Percentiles rank a stretch among this genome's conserved stretches.
phyloP scores from a whole-genome alignment of 495 filamentous ascomycete species.

The Podospora pseudoanserina region DNA sequence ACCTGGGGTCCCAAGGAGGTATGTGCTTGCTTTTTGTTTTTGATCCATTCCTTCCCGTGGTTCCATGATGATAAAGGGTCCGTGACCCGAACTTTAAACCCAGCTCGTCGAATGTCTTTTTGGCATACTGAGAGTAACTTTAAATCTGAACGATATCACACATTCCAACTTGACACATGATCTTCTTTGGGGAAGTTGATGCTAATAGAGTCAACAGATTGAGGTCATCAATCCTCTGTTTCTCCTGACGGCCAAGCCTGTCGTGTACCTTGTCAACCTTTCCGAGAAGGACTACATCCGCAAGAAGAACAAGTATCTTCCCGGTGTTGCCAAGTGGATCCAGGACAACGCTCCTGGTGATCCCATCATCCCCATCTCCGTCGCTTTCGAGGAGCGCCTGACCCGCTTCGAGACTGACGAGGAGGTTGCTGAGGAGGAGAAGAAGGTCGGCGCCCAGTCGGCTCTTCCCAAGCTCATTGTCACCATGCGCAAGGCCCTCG shows the following conservation, averaged over 20 bases:
- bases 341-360: slow-evolving; percentile 84
- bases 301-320: slow-evolving; percentile 98
- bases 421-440: slow-evolving; percentile 84
- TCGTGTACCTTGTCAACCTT: slow-evolving; percentile 95
- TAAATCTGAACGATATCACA: slow-evolving; percentile 50
- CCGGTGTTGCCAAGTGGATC: slow-evolving; percentile 90
- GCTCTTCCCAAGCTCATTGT: slow-evolving; percentile 88
- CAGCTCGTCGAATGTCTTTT: slow-evolving; percentile 96
- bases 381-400: slow-evolving; percentile 88
- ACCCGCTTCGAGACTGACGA: slow-evolving; percentile 70
- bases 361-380: slow-evolving; percentile 87
- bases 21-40: slow-evolving; percentile 40
- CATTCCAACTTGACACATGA: slow-evolving; percentile 43
- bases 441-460: slow-evolving; percentile 80
- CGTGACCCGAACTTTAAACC: slow-evolving; percentile 91
- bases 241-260: slow-evolving; percentile 93
- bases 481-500: slow-evolving; percentile 90
- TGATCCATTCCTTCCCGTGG: slow-evolving; percentile 11
- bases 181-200: slow-evolving; percentile 27
- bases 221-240: slow-evolving; percentile 96
- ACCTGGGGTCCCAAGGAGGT: slow-evolving; percentile 95
- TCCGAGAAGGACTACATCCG: slow-evolving; percentile 96
- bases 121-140: slow-evolving; percentile 62
- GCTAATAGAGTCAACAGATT: slow-evolving; percentile 58
- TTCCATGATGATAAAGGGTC: slow-evolving; percentile 97